These are phyloP conservation scores for Cystobasidiaceae sp. DNA, from an alignment of 1,284 basidiomycete genomes.

Conservation along the genomic window DNA sequence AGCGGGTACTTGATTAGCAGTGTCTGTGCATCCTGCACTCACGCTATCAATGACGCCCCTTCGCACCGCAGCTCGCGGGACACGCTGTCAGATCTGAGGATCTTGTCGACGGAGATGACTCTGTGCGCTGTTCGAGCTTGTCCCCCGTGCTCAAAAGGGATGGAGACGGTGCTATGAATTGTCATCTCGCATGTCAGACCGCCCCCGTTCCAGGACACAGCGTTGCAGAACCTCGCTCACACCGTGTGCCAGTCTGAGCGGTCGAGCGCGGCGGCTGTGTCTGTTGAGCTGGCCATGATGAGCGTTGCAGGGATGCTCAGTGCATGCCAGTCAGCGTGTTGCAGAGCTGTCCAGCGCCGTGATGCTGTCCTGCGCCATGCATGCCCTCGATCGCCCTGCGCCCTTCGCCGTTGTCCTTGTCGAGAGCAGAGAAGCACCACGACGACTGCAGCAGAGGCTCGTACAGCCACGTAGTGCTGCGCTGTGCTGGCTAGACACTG, in stretches of 20 bases:
- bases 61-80: conserved; percentile 19
- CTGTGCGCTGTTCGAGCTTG: conserved; percentile 34
- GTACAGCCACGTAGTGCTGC: too few species aligned
- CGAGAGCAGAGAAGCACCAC: too few species aligned
- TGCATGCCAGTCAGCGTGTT: too few species aligned
- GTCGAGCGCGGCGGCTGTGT: conserved; percentile 9
- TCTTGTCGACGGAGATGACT: conserved; percentile 38
- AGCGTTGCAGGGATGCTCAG: too few species aligned
- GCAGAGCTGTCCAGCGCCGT: too few species aligned
- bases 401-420: too few species aligned
- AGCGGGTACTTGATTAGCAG: too few species aligned
- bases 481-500: too few species aligned
- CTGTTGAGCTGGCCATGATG: not conserved
- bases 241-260: conserved; percentile 35
- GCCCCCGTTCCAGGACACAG: not conserved
- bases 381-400: too few species aligned
- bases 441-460: too few species aligned
- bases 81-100: conserved; percentile 32
- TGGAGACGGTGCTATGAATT: conserved; percentile 24
- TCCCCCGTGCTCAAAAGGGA: conserved; percentile 35
- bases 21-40: not conserved
- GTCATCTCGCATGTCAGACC: not conserved
- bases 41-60: conserved; percentile 29
- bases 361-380: too few species aligned
- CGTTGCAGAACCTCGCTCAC: too few species aligned